Evolutionary conservation across 345 rosid species (phyloP).

Genomic region (Corymbia maculata): DNA sequence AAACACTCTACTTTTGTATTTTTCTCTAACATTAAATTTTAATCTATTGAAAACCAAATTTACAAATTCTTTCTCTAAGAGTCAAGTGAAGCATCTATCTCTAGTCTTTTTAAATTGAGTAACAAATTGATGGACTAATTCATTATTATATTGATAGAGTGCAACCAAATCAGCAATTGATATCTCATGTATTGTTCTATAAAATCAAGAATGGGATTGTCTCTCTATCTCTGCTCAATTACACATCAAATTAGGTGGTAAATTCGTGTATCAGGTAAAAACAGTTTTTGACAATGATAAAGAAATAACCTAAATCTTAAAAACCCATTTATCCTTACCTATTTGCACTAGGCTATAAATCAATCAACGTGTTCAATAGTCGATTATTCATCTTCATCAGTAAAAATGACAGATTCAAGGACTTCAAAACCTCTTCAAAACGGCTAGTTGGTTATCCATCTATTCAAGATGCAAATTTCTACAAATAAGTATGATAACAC

Average conservation of each 20-base stretch:
- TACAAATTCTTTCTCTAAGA: too few species aligned
- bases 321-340: not conserved
- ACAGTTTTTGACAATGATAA: not conserved
- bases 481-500: not conserved
- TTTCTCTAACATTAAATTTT: not conserved
- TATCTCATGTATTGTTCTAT: not conserved
- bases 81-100: too few species aligned
- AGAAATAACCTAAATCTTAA: not conserved
- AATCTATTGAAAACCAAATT: too few species aligned
- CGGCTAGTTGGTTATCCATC: not conserved
- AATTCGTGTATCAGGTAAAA: not conserved
- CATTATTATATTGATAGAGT: not conserved
- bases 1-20: not conserved
- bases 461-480: not conserved
- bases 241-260: not conserved
- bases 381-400: not conserved
- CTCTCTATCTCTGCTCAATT: not conserved
- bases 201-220: too few species aligned
- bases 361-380: not conserved
- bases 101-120: too few species aligned
- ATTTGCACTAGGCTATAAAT: not conserved
- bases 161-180: not conserved
- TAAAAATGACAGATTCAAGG: not conserved
- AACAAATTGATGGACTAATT: not conserved
- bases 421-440: not conserved